Percentiles rank a stretch among this genome's conserved stretches.
Evolutionary conservation across 805 yeast species (phyloP).

Genomic region (Ogataea wickerhamii): DNA sequence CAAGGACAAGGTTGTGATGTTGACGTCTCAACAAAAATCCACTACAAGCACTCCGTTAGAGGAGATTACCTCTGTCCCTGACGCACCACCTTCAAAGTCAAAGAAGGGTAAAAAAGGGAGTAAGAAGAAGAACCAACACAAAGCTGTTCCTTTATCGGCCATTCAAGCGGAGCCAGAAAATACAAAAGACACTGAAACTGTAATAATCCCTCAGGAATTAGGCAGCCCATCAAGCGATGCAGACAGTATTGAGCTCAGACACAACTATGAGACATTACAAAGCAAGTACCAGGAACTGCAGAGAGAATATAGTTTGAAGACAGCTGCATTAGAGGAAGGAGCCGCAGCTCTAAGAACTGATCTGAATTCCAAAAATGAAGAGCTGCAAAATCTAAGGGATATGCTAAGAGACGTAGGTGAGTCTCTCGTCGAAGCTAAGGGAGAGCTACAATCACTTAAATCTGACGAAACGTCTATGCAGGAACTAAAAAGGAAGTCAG

Average conservation of each 20-base stretch:
- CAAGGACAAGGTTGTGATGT: conserved; percentile 24
- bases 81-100: conserved; percentile 3
- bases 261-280: conserved; percentile 19
- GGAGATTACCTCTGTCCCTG: background rate
- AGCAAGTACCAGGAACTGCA: conserved; percentile 12
- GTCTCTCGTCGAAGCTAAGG: conserved; percentile 70
- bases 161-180: conserved; percentile 11
- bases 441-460: conserved; percentile 44
- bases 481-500: conserved; percentile 6
- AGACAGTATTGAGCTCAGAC: conserved; percentile 25
- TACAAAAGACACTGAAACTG: conserved; percentile 20
- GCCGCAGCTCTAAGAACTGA: conserved; percentile 19
- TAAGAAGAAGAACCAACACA: conserved; percentile 21
- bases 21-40: conserved; percentile 19
- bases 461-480: conserved; percentile 8
- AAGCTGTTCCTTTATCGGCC: conserved; percentile 6
- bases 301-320: conserved; percentile 5
- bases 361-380: conserved; percentile 48
- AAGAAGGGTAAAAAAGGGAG: conserved; percentile 12
- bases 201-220: conserved; percentile 6
- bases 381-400: conserved; percentile 67
- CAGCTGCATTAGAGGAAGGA: conserved; percentile 1
- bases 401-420: conserved; percentile 75
- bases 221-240: conserved; percentile 9
- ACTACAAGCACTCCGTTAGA: background rate